Evolutionary conservation across 768 basidiomycete species (phyloP), one percentile per base, ranked within the genome.

Genomic region (Lentinula aciculospora): DNA sequence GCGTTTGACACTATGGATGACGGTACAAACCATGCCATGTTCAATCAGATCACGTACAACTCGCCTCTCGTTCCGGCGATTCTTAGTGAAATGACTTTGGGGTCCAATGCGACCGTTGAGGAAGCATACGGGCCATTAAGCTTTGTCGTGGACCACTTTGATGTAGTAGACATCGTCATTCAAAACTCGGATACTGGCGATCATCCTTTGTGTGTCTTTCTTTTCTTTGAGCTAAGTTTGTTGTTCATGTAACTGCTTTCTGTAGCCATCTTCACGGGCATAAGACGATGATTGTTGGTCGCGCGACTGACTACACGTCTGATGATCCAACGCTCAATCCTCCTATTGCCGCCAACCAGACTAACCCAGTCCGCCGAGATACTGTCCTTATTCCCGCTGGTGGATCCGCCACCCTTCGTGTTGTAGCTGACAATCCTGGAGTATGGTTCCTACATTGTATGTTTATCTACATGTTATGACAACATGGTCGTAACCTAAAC

Each of bases 341-440:
- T 13, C 86, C 89, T 0, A 72, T 92, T 57, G 74, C 79, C 23
- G 89, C 93, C 71, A 85, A 82, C 13, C 89, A 92, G 64, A 68
- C 74, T 1, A 99, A 98, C 72, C 96, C 95, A 2, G 83, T 95
- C 66, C 85, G 93, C n/a, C 81, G 96, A 39, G 96, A 99, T 70
- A 95, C 93, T 0, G 75, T 96, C 15, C 81, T 84, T 57, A 82
- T 97, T 51, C 88, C 89, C 3, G 78, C 83, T 3, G 78, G 77
- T 58, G 71, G 80, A 19, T 85, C 85, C 3, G 88, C 81, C 10
- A 89, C 89, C 0, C 72, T 99, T 45, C 84, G 93, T 21, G 71
- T 94, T 64, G 74, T 86, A 47, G 92, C 92, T 1, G 91, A 98
- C 69, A 98, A 98, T 71, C 96, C 96, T 1, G 96, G 96, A 10